A percentile compares a stretch with the other conserved stretches of the same genome.
These are phyloP conservation scores for Sarocladium kiliense DNA, from an alignment of 2,329 filamentous ascomycete genomes.

Conservation along the genomic window DNA sequence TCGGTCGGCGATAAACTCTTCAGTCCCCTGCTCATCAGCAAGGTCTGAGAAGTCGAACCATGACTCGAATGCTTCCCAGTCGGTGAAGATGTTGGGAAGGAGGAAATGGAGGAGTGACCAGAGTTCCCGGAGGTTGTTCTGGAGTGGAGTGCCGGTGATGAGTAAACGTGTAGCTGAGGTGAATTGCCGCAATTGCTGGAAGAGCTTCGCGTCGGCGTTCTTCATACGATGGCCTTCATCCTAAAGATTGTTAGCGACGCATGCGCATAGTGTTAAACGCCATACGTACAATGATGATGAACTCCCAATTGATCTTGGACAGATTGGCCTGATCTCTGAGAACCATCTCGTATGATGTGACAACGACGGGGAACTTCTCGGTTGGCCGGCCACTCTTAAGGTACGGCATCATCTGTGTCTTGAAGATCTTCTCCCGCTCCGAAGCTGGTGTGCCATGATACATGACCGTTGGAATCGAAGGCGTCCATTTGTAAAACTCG, in stretches of 20 bases:
- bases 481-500: constrained; percentile 88
- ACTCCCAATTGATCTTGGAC: constrained; percentile 86
- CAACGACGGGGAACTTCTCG: constrained; percentile 79
- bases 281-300: constrained; percentile 78
- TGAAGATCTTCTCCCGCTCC: constrained; percentile 71
- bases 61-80: constrained; percentile 85
- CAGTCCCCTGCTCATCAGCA: constrained; percentile 73
- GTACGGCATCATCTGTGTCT: constrained; percentile 63
- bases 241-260: constrained; percentile 29
- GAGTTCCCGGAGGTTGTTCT: constrained; percentile 91
- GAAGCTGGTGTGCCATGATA: constrained; percentile 77
- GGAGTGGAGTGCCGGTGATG: constrained; percentile 90
- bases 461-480: constrained; percentile 78
- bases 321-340: constrained; percentile 82
- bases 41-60: constrained; percentile 98
- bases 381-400: constrained; percentile 56
- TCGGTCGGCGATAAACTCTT: constrained; percentile 74
- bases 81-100: constrained; percentile 86
- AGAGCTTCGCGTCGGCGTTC: constrained; percentile 89
- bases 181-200: constrained; percentile 83
- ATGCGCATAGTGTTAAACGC: background rate
- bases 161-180: constrained; percentile 84
- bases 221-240: constrained; percentile 97
- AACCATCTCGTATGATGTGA: constrained; percentile 94
- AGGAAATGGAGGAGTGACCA: constrained; percentile 96